These are phyloP conservation scores for Leccinum pseudoinsigne DNA, from an alignment of 1,284 basidiomycete species.

Conservation along the genomic window DNA sequence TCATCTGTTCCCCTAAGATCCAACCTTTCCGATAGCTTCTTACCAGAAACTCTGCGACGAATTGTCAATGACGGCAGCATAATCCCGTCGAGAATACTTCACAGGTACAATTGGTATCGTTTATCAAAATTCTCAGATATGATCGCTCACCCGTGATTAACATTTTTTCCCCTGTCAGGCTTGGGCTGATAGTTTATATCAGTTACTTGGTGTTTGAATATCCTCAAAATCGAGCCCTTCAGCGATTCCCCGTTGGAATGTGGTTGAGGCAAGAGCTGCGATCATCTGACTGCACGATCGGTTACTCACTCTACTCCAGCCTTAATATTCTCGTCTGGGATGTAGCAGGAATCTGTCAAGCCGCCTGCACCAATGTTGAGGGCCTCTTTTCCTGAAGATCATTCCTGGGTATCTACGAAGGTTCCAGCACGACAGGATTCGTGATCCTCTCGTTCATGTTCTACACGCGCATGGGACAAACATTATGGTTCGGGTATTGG, in stretches of 20 bases:
- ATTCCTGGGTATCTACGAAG: slow-evolving; percentile 75
- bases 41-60: slow-evolving; percentile 62
- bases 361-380: slow-evolving; percentile 71
- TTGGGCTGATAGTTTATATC: slow-evolving; percentile 68
- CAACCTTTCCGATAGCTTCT: slow-evolving; percentile 38
- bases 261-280: neutral
- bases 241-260: slow-evolving; percentile 43
- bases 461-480: slow-evolving; percentile 75
- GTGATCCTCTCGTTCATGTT: slow-evolving; percentile 78
- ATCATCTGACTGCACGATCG: neutral
- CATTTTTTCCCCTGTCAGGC: slow-evolving; percentile 38
- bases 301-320: slow-evolving; percentile 32
- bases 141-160: neutral
- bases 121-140: too few species aligned
- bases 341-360: slow-evolving; percentile 60
- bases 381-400: slow-evolving; percentile 66
- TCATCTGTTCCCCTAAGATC: neutral
- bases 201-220: slow-evolving; percentile 70
- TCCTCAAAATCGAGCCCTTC: slow-evolving; percentile 64
- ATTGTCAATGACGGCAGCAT: slow-evolving; percentile 62
- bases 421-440: slow-evolving; percentile 76
- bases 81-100: slow-evolving; percentile 38
- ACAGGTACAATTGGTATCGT: too few species aligned
- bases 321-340: slow-evolving; percentile 65
- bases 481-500: slow-evolving; percentile 69